Evolutionary conservation across 768 basidiomycete species (phyloP).

Genomic region (Pleurotus ostreatus): DNA sequence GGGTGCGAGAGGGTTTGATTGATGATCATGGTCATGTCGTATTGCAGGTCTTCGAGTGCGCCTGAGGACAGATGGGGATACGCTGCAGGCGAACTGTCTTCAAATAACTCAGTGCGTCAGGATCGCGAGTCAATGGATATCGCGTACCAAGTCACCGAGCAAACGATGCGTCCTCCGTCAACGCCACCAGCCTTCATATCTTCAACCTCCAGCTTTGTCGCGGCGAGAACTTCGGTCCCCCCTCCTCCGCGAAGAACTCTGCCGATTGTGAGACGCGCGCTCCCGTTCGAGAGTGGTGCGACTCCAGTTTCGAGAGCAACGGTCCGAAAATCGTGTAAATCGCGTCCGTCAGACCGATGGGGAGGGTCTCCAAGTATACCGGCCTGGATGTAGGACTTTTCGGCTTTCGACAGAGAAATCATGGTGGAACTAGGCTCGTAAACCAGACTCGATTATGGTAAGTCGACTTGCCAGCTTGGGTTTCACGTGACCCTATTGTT

Average conservation of each 20-base stretch:
- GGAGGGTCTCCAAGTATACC: slow-evolving; percentile 58
- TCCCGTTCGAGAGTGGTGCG: slow-evolving; percentile 81
- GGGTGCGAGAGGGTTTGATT: slow-evolving; percentile 63
- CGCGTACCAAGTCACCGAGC: slow-evolving; percentile 75
- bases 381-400: slow-evolving; percentile 70
- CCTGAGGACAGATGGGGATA: slow-evolving; percentile 64
- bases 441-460: too few relatives aligned
- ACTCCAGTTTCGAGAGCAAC: slow-evolving; percentile 76
- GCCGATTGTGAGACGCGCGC: slow-evolving; percentile 73
- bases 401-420: slow-evolving; percentile 64
- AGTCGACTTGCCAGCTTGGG: too few relatives aligned
- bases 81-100: slow-evolving; percentile 73
- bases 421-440: too few relatives aligned
- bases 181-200: slow-evolving; percentile 36
- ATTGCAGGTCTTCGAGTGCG: slow-evolving; percentile 72
- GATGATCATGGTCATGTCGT: slow-evolving; percentile 64
- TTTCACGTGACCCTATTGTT: too few relatives aligned
- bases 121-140: not conserved
- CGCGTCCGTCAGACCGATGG: slow-evolving; percentile 75
- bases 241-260: slow-evolving; percentile 46
- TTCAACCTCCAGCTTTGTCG: slow-evolving; percentile 78
- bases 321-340: slow-evolving; percentile 59
- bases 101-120: slow-evolving; percentile 20
- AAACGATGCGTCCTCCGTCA: slow-evolving; percentile 60
- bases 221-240: slow-evolving; percentile 76